Conservation (phyloP, 352 stramenopile species). For the Globisporangium okanoganense region DNA sequence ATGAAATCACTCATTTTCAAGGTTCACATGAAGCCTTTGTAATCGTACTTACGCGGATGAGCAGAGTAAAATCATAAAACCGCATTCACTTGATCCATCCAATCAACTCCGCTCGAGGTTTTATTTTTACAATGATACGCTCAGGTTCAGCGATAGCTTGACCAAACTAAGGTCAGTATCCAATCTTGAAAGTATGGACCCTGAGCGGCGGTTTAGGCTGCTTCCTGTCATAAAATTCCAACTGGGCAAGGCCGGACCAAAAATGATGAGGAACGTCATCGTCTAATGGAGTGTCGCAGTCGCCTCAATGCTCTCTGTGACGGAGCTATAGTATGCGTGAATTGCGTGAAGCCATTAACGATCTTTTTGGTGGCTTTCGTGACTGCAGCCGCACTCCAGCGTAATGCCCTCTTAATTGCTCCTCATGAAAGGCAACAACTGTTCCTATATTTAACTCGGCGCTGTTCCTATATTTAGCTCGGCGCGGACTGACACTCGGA, state of each 20-base stretch:
- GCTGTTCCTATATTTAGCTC: no score
- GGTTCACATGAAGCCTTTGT: neutral
- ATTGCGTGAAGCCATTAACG: no score
- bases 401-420: no score
- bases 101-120: neutral
- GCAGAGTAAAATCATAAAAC: neutral
- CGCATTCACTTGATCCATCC: neutral
- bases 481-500: no score
- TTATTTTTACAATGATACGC: neutral
- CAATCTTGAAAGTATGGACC: neutral
- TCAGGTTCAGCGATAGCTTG: neutral
- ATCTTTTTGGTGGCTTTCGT: no score
- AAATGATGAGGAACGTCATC: neutral
- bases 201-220: neutral
- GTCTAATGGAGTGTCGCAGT: neutral
- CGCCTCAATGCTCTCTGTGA: neutral
- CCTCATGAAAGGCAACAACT: no score
- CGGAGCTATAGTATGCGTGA: no score
- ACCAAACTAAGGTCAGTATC: neutral
- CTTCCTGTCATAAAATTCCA: neutral
- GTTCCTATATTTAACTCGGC: no score
- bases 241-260: constrained; percentile 5
- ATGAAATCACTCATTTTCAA: neutral
- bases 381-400: no score
- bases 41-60: neutral